Conservation (phyloP, 306 rosid species). For the Geum urbanum region DNA sequence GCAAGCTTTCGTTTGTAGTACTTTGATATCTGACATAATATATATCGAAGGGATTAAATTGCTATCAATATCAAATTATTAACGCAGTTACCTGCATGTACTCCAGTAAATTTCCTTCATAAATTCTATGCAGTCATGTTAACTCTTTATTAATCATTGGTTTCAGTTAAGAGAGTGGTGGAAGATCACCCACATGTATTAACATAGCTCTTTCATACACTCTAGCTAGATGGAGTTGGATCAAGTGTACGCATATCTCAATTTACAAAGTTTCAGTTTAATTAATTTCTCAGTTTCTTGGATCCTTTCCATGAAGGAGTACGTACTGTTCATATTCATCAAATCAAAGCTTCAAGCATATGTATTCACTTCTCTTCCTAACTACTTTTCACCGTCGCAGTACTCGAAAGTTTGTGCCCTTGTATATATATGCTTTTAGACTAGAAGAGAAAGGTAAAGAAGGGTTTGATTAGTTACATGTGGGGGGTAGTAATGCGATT, state of each 20-base stretch:
- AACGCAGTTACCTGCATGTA: slow-evolving; percentile 9
- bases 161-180: slow-evolving; percentile 7
- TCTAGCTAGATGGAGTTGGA: not conserved
- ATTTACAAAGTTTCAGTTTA: not conserved
- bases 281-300: not conserved
- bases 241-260: not conserved
- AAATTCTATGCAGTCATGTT: not conserved
- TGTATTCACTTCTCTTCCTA: slow-evolving; percentile 11
- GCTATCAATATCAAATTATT: slow-evolving; percentile 16
- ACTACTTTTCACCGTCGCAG: slow-evolving; percentile 21
- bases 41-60: slow-evolving; percentile 5
- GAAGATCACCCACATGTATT: slow-evolving; percentile 5
- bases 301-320: slow-evolving; percentile 25
- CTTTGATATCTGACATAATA: slow-evolving; percentile 22
- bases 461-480: slow-evolving; percentile 16
- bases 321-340: not conserved
- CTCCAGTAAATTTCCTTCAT: slow-evolving; percentile 8
- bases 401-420: slow-evolving; percentile 29
- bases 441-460: not conserved
- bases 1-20: not conserved
- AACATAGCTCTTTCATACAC: not conserved
- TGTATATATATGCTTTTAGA: slow-evolving; percentile 1
- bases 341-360: not conserved
- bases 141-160: not conserved
- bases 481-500: slow-evolving; percentile 15